Base-by-base conservation (phyloP, 225 moss, liverwort and hornwort genomes). In the Physcomitrium patens region DNA sequence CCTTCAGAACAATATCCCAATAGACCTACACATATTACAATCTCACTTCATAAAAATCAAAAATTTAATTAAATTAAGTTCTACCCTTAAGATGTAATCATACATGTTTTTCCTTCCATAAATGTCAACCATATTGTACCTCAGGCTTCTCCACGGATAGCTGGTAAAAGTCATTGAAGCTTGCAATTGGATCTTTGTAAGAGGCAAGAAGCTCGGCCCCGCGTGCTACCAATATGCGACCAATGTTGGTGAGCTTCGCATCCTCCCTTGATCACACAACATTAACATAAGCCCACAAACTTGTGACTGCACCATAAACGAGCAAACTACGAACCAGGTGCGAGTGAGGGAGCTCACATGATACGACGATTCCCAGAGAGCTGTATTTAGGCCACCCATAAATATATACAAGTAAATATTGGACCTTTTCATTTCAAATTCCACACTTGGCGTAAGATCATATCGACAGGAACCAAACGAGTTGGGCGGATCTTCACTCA, bases 91-190 rank as follows among this genome's bases (percentile, higher is more conserved):
- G 51, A 44, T n/a, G 66, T 12, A 10, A 71, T 27, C 49, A 6
- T 24, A 14, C 1, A 19, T 60, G 8, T 0, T 57, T 57, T 44
- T 49, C 41, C 22, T 19, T 9, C 12, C 46, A 73, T 12, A 68
- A 70, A 54, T 16, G 7, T 49, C 23, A 49, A 17, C 8, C 47
- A 10, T 46, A 71, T 45, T 42, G 10, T 71, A 56, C 96, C 89
- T 92, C 93, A 68, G 96, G 96, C 80, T 92, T 79, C 24, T 79
- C 68, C 53, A 89, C 79, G 63, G 96, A 91, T 65, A 92, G 83
- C 73, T 86, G 86, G 23, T 94, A 91, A 65, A 96, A 94, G 52
- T 72, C 82, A 26, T 80, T 54, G 73, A 84, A 92, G 64, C 92
- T 94, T 66, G 86, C 85, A 72, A 96, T 59, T 10, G 96, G 94